Conservation (phyloP, 345 rosid genomes). For the Rhodamnia rubescens region DNA sequence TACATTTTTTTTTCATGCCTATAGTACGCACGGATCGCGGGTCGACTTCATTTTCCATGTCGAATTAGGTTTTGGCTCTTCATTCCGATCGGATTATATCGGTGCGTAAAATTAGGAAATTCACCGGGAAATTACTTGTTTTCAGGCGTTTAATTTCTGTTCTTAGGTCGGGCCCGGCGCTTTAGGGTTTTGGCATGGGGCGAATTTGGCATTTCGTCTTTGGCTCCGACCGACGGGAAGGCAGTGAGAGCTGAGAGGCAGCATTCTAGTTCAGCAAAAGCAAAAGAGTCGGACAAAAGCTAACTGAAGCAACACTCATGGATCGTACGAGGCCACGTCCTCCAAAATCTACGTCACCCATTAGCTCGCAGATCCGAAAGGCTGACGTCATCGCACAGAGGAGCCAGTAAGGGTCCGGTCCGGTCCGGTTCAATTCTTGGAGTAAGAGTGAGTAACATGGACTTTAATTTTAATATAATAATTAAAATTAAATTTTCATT, state of each 20-base stretch:
- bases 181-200: background rate
- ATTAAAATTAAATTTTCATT: too few relatives aligned
- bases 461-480: too few relatives aligned
- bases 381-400: background rate
- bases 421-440: too few relatives aligned
- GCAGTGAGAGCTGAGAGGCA: background rate
- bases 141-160: background rate
- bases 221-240: background rate
- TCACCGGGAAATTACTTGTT: background rate
- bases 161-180: background rate
- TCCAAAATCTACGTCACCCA: background rate
- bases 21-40: background rate
- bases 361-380: background rate
- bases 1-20: background rate
- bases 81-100: background rate
- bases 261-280: background rate
- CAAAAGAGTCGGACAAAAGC: background rate
- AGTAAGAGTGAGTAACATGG: too few relatives aligned
- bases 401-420: too few relatives aligned
- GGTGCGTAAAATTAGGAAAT: background rate
- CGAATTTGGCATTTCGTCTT: background rate
- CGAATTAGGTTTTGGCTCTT: background rate
- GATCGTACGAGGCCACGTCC: background rate
- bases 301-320: background rate
- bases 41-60: too few relatives aligned